Evolutionary conservation across 2,329 filamentous ascomycete genomes (phyloP).

Genomic region (Cladosporium sp.): DNA sequence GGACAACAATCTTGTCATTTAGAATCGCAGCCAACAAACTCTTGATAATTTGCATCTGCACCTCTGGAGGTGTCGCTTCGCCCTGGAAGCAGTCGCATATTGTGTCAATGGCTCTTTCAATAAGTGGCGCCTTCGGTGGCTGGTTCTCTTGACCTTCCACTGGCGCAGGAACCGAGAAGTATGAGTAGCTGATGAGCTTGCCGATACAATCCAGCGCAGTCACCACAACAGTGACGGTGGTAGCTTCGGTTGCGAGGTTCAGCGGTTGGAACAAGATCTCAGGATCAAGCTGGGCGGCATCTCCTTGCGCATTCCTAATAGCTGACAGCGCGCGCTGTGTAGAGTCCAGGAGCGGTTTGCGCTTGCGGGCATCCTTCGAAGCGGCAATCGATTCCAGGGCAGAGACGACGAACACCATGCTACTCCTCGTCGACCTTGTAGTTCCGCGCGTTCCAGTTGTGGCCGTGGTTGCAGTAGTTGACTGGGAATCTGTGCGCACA

Average conservation of each 20-base stretch:
- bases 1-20: slow-evolving; percentile 98
- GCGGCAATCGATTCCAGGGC: slow-evolving; percentile 88
- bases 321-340: slow-evolving; percentile 79
- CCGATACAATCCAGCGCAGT: slow-evolving; percentile 96
- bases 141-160: slow-evolving; percentile 40
- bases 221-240: slow-evolving; percentile 82
- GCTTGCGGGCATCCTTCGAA: slow-evolving; percentile 87
- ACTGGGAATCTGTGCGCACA: slow-evolving; percentile 62
- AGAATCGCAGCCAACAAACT: slow-evolving; percentile 91
- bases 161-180: slow-evolving; percentile 73
- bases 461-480: slow-evolving; percentile 54
- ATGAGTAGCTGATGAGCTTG: slow-evolving; percentile 98
- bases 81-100: slow-evolving; percentile 99
- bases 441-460: slow-evolving; percentile 52
- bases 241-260: slow-evolving; percentile 83
- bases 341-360: slow-evolving; percentile 79
- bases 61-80: slow-evolving; percentile 86
- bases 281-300: slow-evolving; percentile 79
- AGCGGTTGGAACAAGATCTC: slow-evolving; percentile 90
- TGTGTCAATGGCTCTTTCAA: slow-evolving; percentile 96
- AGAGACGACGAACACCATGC: slow-evolving; percentile 92
- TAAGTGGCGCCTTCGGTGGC: slow-evolving; percentile 65
- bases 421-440: slow-evolving; percentile 70
- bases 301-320: slow-evolving; percentile 73
- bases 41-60: slow-evolving; percentile 98